phyloP scores from a whole-genome alignment of 2,329 filamentous ascomycete species.

The Fusarium vanettenii region DNA sequence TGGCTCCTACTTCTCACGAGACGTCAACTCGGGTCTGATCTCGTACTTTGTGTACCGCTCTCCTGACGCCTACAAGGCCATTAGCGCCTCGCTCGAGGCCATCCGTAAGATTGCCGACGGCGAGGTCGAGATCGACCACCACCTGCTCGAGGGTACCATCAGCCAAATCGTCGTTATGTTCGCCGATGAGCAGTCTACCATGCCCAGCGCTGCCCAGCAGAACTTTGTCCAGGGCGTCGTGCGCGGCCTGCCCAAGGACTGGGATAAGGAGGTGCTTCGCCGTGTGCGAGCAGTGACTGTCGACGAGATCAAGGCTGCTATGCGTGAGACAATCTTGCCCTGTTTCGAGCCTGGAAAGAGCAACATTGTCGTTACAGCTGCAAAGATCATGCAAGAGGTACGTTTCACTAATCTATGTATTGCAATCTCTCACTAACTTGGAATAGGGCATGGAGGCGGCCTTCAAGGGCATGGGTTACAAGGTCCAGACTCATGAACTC shows the following conservation, averaged over 20 bases:
- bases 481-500: constrained; percentile 78
- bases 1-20: constrained; percentile 81
- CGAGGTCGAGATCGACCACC: constrained; percentile 76
- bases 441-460: constrained; percentile 77
- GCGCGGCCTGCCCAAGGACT: constrained; percentile 79
- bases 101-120: constrained; percentile 81
- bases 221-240: constrained; percentile 88
- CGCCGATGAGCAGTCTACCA: constrained; percentile 89
- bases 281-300: constrained; percentile 80
- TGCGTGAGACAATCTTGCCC: constrained; percentile 80
- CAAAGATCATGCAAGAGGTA: constrained; percentile 86
- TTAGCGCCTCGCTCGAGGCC: constrained; percentile 78
- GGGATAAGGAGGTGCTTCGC: constrained; percentile 80
- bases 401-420: constrained; percentile 35
- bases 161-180: constrained; percentile 88
- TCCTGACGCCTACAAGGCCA: constrained; percentile 89
- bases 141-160: constrained; percentile 90
- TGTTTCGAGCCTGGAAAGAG: constrained; percentile 84
- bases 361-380: constrained; percentile 90
- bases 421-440: constrained; percentile 13
- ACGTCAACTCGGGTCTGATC: constrained; percentile 82
- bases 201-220: constrained; percentile 82
- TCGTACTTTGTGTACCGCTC: constrained; percentile 91
- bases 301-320: constrained; percentile 79
- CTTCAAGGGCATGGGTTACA: constrained; percentile 82